Evolutionary conservation across 768 basidiomycete genomes (phyloP).

Genomic region (Filobasidium floriforme): DNA sequence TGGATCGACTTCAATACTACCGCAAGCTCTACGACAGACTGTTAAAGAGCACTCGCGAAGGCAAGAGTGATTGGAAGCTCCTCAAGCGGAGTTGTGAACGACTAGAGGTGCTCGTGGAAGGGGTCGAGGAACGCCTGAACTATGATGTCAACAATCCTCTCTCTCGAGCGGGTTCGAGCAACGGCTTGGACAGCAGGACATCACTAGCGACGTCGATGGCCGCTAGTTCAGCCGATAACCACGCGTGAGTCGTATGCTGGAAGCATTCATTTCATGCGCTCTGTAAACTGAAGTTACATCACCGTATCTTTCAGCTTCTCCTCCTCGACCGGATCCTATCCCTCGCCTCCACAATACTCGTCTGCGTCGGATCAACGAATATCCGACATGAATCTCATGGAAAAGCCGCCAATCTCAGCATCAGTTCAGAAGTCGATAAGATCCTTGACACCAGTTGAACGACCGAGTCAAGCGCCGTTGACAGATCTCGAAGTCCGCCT

Average conservation of each 20-base stretch:
- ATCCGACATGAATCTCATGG: not conserved
- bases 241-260: not conserved
- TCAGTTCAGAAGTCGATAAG: not conserved
- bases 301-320: not conserved
- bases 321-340: not conserved
- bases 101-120: constrained; percentile 64
- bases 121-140: constrained; percentile 57
- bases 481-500: constrained; percentile 74
- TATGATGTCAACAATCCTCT: constrained; percentile 50
- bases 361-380: not conserved
- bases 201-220: not conserved
- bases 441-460: constrained; percentile 17
- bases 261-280: too few relatives aligned
- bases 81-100: constrained; percentile 72
- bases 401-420: not conserved
- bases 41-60: constrained; percentile 75
- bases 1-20: constrained; percentile 78
- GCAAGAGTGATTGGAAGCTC: constrained; percentile 75
- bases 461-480: constrained; percentile 48
- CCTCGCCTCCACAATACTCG: not conserved
- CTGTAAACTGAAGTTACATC: not conserved
- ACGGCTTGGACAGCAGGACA: constrained; percentile 12
- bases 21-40: constrained; percentile 78
- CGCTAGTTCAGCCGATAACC: not conserved
- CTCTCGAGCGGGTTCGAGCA: not conserved